A percentile compares a stretch with the other conserved stretches of the same genome.
Conservation (phyloP, 306 rosid genomes). For the Parietaria judaica region DNA sequence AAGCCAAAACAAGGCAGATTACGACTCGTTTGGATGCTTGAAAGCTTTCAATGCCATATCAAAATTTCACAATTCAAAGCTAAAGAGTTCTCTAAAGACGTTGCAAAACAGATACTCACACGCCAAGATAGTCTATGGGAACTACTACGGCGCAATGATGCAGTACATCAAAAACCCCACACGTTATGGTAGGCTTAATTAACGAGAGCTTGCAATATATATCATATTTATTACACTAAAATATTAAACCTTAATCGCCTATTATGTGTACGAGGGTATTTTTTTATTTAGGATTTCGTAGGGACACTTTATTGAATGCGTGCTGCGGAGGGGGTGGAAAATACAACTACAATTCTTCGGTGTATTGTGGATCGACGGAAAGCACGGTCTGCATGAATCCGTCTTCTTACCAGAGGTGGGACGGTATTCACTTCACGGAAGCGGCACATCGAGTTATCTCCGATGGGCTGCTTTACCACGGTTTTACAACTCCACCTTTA, state of each 20-base stretch:
- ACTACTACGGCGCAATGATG: constrained; percentile 46
- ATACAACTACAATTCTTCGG: constrained; percentile 49
- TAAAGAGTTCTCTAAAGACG: constrained; percentile 26
- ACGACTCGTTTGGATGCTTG: constrained; percentile 51
- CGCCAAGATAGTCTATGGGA: constrained; percentile 47
- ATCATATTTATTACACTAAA: no score
- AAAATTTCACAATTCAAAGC: constrained; percentile 40
- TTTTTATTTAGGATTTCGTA: constrained; percentile 26
- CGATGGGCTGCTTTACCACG: constrained; percentile 30
- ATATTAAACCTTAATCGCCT: no score
- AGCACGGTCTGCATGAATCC: constrained; percentile 41
- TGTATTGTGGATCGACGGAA: constrained; percentile 44
- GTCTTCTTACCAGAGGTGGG: constrained; percentile 42
- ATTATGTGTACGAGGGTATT: neutral
- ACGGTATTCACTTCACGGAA: constrained; percentile 60
- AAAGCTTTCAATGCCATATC: constrained; percentile 43
- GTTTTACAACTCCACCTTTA: constrained; percentile 38
- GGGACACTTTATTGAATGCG: constrained; percentile 20
- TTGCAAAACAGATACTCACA: constrained; percentile 36
- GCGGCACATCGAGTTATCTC: constrained; percentile 48
- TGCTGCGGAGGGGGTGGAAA: constrained; percentile 80
- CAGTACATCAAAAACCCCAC: constrained; percentile 37
- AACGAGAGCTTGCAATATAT: no score
- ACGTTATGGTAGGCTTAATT: constrained; percentile 28
- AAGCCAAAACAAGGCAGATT: constrained; percentile 29